Conservation (phyloP, 1,284 basidiomycete species). For the Mycosarcoma mackinlayi region DNA sequence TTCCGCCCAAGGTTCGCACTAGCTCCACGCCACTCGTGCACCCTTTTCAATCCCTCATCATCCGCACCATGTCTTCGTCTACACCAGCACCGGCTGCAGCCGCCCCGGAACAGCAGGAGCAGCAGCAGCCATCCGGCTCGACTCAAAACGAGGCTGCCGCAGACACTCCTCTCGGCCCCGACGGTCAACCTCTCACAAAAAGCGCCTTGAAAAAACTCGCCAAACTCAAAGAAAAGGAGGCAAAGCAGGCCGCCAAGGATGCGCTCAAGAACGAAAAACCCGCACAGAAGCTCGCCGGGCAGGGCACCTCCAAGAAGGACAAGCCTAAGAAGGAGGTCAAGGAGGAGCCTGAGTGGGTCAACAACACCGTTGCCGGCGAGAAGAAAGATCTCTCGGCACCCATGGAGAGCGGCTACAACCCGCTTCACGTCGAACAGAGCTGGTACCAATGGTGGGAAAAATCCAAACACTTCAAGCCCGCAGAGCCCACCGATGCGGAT, state of each 20-base stretch:
- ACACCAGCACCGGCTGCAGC: slow-evolving; percentile 22
- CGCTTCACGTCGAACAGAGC: slow-evolving; percentile 90
- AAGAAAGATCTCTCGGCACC: slow-evolving; percentile 79
- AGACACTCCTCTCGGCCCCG: slow-evolving; percentile 44
- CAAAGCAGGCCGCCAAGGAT: slow-evolving; percentile 61
- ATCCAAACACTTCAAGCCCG: slow-evolving; percentile 88
- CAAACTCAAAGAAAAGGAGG: slow-evolving; percentile 62
- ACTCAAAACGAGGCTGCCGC: slow-evolving; percentile 22
- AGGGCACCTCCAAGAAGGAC: slow-evolving; percentile 61
- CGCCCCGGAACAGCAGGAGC: slow-evolving; percentile 24
- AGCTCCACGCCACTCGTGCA: neutral
- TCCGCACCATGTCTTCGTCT: slow-evolving; percentile 38
- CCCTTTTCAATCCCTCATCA: neutral
- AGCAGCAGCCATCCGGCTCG: slow-evolving; percentile 18
- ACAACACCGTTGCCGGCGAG: slow-evolving; percentile 61
- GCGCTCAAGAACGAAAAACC: slow-evolving; percentile 62
- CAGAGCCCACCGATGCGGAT: slow-evolving; percentile 63
- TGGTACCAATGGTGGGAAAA: slow-evolving; percentile 99
- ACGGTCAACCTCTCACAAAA: slow-evolving; percentile 56
- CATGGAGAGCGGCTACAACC: slow-evolving; percentile 92
- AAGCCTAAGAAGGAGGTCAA: slow-evolving; percentile 66
- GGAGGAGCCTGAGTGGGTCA: slow-evolving; percentile 62
- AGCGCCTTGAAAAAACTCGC: slow-evolving; percentile 62
- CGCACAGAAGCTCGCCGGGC: slow-evolving; percentile 27
- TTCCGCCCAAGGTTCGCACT: neutral